These are phyloP conservation scores for Saksenaea oblongispora DNA, from an alignment of 371 early-diverging fungal genomes.

Conservation along the genomic window DNA sequence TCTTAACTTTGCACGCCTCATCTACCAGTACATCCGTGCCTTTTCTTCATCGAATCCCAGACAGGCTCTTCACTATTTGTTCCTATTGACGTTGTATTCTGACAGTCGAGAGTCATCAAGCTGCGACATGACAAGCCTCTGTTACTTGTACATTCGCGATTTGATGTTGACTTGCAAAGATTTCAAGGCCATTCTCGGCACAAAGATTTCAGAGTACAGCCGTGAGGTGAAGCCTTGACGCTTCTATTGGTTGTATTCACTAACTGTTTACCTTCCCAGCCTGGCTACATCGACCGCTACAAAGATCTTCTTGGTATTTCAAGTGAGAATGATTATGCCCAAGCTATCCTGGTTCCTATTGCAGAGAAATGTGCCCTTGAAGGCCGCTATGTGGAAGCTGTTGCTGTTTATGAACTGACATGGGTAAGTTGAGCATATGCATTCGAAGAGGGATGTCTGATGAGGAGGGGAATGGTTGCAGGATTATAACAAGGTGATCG, in stretches of 20 bases:
- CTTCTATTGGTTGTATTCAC: not conserved
- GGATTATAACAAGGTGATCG: conserved; percentile 77
- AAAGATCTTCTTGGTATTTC: conserved; percentile 59
- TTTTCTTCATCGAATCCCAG: conserved; percentile 52
- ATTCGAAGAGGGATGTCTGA: not conserved
- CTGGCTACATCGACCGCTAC: conserved; percentile 68
- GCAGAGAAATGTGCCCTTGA: conserved; percentile 70
- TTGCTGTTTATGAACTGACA: conserved; percentile 75
- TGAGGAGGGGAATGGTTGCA: not conserved
- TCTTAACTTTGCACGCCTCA: conserved; percentile 66
- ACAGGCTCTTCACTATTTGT: conserved; percentile 69
- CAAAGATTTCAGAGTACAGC: conserved; percentile 44
- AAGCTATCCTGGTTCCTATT: conserved; percentile 60
- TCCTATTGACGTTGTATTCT: conserved; percentile 60
- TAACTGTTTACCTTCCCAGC: conserved; percentile 16
- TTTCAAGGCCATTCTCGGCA: conserved; percentile 61
- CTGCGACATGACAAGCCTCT: conserved; percentile 38
- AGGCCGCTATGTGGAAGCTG: conserved; percentile 72
- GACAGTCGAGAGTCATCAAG: conserved; percentile 27
- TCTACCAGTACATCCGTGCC: conserved; percentile 55
- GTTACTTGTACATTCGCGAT: conserved; percentile 45
- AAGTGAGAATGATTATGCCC: conserved; percentile 57
- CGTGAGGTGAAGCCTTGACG: conserved; percentile 9
- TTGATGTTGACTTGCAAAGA: conserved; percentile 50
- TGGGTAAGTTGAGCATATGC: conserved; percentile 24